Evolutionary conservation across 768 basidiomycete genomes (phyloP), one percentile per base, ranked within the genome.

Genomic region (Wakefieldia striispora): DNA sequence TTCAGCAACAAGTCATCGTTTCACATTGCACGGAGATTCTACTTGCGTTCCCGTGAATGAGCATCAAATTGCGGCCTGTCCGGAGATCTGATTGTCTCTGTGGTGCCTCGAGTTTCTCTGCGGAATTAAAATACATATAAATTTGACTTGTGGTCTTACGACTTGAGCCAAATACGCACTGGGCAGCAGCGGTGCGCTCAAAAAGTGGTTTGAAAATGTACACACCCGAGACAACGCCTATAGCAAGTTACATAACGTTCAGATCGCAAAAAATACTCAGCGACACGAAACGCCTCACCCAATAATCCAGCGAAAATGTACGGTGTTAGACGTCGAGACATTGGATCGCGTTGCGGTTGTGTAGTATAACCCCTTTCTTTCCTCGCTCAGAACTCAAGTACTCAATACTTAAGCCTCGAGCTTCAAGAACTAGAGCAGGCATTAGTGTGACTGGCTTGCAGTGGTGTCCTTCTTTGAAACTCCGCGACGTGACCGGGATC

Each of bases 201-300:
- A 77, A 51, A 17, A 71, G 37, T 23, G 84, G 84, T 57, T 77
- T 75, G 69, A 86, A 86, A 45, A 86, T 81, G 61, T 86, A 86
- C 19, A 84, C 61, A 9, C 85, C 85, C 12, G 85, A 84, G 23
- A 74, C 55, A 43, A 84, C 63, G 26, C 85, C 85, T 86, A n/a
- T n/a, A n/a, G n/a, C n/a, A 53, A 13, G 43, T 26, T 6, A 9
- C 3, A 29, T 29, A 36, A 23, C 20, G n/a, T 41, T 50, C 10
- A 61, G 49, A 40, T 34, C 26, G 20, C 10, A n/a, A 40, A 31
- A 10, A 41, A 7, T 6, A 16, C 13, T 41, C 8, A 27, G 12
- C 43, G 42, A 7, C 26, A 4, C 5, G 19, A 48, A 43, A 45
- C 17, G 16, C 39, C 54, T 46, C 59, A 85, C 86, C 86, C 61